Evolutionary conservation across 495 filamentous ascomycete genomes (phyloP), one percentile per base, ranked within the genome.

Genomic region (Bryoglossum gracile): DNA sequence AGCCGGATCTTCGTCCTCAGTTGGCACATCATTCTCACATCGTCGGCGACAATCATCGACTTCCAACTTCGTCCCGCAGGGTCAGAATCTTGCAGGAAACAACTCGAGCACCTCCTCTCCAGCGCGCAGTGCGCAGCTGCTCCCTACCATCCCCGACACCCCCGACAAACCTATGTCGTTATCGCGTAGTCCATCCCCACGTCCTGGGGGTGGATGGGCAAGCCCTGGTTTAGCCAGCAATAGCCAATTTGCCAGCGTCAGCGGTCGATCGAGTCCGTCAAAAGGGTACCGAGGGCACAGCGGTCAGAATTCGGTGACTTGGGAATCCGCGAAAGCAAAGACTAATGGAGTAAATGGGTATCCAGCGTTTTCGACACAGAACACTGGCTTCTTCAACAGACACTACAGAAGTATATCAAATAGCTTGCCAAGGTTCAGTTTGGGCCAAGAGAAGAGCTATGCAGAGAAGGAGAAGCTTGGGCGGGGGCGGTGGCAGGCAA

Each of bases 171-270:
- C 70, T 53, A 94, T 94, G 89, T 86, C 87, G 55, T 66, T 89
- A 46, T 89, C 87, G 45, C 80, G 86, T 66, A 91, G 87, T 58
- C 87, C 87, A 38, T 91, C 86, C 40, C 88, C 87, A 51, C 76
- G 77, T 46, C 80, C 77, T 53, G 84, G 84, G 55, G 87, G 84
- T 59, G 88, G 87, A 55, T 94, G 89, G 89, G 79, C 86, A 48
- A 91, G 82, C 66, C 89, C 89, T 16, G 87, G 86, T 24, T 72
- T 94, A 43, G 82, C 77, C 39, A 77, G 80, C 48, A n/a, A n/a
- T n/a, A n/a, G n/a, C n/a, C 68, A 66, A 6, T 71, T 65, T 48
- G 65, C 66, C 18, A 69, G 65, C 40, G 68, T 74, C 33, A 89
- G 82, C 63, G 84, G 83, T 50, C 72, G 75, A 59, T 77, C 82